Evolutionary conservation across 768 basidiomycete species (phyloP).

Genomic region (Mycena olivaceomarginata): DNA sequence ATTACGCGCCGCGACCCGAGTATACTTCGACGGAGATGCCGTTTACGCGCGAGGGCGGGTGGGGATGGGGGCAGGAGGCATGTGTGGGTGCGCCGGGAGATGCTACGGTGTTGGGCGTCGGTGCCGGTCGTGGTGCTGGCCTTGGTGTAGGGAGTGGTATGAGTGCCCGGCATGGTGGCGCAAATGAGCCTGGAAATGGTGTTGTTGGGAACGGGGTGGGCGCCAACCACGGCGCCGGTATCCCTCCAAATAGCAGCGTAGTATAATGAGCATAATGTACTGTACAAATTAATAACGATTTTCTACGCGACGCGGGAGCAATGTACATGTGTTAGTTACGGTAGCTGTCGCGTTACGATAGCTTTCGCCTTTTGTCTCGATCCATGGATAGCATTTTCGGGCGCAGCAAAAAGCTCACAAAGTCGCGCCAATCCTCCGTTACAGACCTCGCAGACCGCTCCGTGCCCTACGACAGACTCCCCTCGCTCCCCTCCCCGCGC

Average conservation of each 20-base stretch:
- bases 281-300: background rate
- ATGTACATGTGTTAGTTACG: background rate
- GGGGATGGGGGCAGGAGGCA: conserved; percentile 61
- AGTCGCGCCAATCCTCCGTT: conserved; percentile 77
- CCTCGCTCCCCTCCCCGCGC: conserved; percentile 63
- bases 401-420: conserved; percentile 68
- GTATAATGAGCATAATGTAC: background rate
- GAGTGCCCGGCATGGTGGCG: background rate
- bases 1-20: conserved; percentile 55
- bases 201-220: background rate
- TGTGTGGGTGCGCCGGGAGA: conserved; percentile 66
- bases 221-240: background rate
- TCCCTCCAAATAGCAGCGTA: background rate
- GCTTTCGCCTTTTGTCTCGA: conserved; percentile 12
- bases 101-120: conserved; percentile 54
- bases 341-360: conserved; percentile 9
- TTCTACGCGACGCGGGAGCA: too few species aligned
- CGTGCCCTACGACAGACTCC: conserved; percentile 84
- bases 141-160: background rate
- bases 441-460: conserved; percentile 81
- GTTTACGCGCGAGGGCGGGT: conserved; percentile 67
- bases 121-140: conserved; percentile 1
- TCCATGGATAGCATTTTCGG: conserved; percentile 82
- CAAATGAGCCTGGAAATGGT: background rate
- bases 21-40: conserved; percentile 58